These are phyloP conservation scores for Pythium periplocum DNA, from an alignment of 352 stramenopile genomes.

Conservation along the genomic window DNA sequence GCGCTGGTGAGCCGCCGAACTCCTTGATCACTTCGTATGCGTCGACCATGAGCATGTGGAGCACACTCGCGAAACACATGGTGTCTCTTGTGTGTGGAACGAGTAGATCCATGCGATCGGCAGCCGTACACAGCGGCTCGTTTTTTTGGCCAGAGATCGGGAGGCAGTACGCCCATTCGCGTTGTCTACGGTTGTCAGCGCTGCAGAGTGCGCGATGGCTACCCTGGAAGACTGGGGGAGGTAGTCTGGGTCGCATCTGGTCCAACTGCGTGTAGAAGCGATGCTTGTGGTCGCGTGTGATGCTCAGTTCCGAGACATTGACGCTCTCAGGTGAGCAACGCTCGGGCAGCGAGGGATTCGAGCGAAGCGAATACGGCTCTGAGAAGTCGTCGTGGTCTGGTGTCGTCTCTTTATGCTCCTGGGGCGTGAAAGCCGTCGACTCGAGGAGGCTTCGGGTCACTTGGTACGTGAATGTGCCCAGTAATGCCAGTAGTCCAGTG, in stretches of 20 bases:
- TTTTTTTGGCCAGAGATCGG: conserved; percentile 43
- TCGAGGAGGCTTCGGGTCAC: no score
- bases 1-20: conserved; percentile 18
- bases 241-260: background rate
- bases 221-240: conserved; percentile 18
- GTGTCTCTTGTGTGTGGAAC: conserved; percentile 18
- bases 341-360: no score
- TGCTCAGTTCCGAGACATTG: no score
- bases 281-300: no score
- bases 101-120: conserved; percentile 45
- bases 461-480: no score
- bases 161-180: conserved; percentile 35
- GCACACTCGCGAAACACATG: conserved; percentile 39
- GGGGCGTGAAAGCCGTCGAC: no score
- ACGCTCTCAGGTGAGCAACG: no score
- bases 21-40: conserved; percentile 35
- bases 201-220: conserved; percentile 15
- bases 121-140: conserved; percentile 29
- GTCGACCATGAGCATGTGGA: conserved; percentile 52
- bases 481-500: no score
- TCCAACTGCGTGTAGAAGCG: no score
- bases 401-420: no score
- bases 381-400: no score
- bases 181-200: conserved; percentile 4
- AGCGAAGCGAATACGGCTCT: no score